Conservation (phyloP, 129 eudicot species). For the Pseudognaphalium luteoalbum region DNA sequence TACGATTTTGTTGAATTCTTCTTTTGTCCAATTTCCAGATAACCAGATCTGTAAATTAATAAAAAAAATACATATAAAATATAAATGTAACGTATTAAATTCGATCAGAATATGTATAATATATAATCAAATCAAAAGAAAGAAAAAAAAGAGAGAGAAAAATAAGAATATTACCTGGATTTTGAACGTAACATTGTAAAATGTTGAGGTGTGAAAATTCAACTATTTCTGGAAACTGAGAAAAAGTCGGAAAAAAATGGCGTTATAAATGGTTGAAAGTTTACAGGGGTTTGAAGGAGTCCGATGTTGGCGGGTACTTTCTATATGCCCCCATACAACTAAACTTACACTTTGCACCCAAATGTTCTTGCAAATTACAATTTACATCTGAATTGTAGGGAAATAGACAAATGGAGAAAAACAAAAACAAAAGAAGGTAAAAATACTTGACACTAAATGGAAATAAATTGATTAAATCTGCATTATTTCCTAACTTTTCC, state of each 20-base stretch:
- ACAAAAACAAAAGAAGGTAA: background rate
- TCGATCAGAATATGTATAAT: background rate
- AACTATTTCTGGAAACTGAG: slow-evolving; percentile 47
- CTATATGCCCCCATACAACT: background rate
- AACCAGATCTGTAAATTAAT: slow-evolving; percentile 55
- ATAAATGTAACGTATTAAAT: slow-evolving; percentile 26
- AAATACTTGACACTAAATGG: background rate
- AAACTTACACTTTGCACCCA: background rate
- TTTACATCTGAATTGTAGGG: background rate
- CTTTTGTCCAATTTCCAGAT: slow-evolving; percentile 49
- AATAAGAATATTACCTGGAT: slow-evolving; percentile 54
- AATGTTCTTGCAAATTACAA: no score
- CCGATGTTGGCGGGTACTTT: slow-evolving; percentile 68
- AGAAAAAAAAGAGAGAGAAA: slow-evolving; percentile 18
- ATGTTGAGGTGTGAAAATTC: slow-evolving; percentile 23
- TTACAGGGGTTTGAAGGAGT: slow-evolving; percentile 38
- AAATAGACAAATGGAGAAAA: slow-evolving; percentile 9
- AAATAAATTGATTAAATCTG: slow-evolving; percentile 4
- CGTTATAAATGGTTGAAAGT: slow-evolving; percentile 19
- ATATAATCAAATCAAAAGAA: background rate
- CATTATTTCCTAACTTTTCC: background rate
- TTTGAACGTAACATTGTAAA: slow-evolving; percentile 55
- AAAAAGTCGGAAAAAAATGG: slow-evolving; percentile 29
- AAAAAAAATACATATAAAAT: background rate
- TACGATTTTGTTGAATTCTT: slow-evolving; percentile 34